Percentiles rank a stretch among this genome's conserved stretches.
phyloP scores from a whole-genome alignment of 805 yeast genomes.

The Saccharomycopsis fermentans region DNA sequence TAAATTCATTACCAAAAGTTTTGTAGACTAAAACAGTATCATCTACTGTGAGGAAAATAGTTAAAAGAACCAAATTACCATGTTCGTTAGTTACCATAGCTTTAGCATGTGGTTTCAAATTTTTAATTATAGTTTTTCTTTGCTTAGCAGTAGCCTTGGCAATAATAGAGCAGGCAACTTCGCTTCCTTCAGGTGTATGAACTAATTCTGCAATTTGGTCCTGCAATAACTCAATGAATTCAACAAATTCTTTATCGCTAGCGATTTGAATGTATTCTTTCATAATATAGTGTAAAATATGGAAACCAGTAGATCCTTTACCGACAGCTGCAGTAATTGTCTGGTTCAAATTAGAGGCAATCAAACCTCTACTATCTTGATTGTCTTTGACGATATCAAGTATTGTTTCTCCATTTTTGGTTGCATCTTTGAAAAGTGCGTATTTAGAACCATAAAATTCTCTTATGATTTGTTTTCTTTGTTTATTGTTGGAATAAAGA shows the following conservation, averaged over 20 bases:
- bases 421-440: constrained; percentile 77
- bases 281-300: constrained; percentile 93
- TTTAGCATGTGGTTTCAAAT: constrained; percentile 65
- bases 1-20: constrained; percentile 52
- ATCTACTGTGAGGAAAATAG: constrained; percentile 79
- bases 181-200: constrained; percentile 90
- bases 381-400: constrained; percentile 55
- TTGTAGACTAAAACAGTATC: constrained; percentile 80
- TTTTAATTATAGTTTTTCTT: constrained; percentile 65
- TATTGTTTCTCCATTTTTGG: constrained; percentile 49
- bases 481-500: constrained; percentile 74
- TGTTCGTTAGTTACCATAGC: constrained; percentile 73
- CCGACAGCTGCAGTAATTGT: constrained; percentile 86
- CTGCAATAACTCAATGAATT: constrained; percentile 68
- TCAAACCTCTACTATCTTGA: constrained; percentile 67
- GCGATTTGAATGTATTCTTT: constrained; percentile 72
- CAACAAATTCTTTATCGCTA: constrained; percentile 59
- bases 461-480: constrained; percentile 81
- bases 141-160: constrained; percentile 87
- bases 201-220: constrained; percentile 93
- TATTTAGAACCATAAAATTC: constrained; percentile 97
- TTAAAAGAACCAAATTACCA: constrained; percentile 73
- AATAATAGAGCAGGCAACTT: constrained; percentile 74
- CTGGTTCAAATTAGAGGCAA: constrained; percentile 65
- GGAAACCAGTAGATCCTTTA: constrained; percentile 95